Conservation (phyloP, 2,329 filamentous ascomycete species). For the Dactylonectria macrodidyma region DNA sequence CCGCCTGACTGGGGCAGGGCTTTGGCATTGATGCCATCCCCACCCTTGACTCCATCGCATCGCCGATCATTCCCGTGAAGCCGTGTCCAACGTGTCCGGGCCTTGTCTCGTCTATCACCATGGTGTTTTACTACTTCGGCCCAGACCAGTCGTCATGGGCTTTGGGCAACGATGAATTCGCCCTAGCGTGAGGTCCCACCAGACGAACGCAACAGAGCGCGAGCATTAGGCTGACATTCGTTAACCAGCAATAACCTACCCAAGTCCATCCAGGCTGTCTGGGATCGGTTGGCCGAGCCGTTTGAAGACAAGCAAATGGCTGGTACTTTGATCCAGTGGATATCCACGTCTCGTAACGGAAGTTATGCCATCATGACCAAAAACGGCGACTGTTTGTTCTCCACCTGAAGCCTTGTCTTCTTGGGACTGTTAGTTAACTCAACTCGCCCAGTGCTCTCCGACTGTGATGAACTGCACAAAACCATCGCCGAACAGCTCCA, state of each 20-base stretch:
- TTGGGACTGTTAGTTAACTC: background rate
- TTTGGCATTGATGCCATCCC: background rate
- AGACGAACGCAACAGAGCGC: background rate
- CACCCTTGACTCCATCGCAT: background rate
- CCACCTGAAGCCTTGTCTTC: background rate
- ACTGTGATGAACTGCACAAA: constrained; percentile 11
- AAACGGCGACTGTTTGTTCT: constrained; percentile 20
- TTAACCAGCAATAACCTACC: constrained; percentile 24
- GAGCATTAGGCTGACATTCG: constrained; percentile 1
- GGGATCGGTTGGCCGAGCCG: constrained; percentile 25
- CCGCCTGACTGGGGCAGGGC: background rate
- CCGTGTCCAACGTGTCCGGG: background rate
- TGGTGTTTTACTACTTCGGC: constrained; percentile 37
- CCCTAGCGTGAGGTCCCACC: constrained; percentile 28
- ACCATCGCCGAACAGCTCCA: constrained; percentile 14
- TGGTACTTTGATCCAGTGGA: constrained; percentile 26
- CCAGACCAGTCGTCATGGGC: constrained; percentile 32
- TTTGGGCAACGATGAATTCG: constrained; percentile 28
- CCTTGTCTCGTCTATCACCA: constrained; percentile 11
- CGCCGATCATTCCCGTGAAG: background rate
- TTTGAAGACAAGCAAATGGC: constrained; percentile 29
- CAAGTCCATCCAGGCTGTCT: constrained; percentile 15
- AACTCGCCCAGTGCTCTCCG: constrained; percentile 26
- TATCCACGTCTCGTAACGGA: constrained; percentile 19
- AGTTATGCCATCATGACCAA: constrained; percentile 30